Evolutionary conservation across 371 early-diverging fungal genomes (phyloP).

Genomic region (Rhizopus stolonifer): DNA sequence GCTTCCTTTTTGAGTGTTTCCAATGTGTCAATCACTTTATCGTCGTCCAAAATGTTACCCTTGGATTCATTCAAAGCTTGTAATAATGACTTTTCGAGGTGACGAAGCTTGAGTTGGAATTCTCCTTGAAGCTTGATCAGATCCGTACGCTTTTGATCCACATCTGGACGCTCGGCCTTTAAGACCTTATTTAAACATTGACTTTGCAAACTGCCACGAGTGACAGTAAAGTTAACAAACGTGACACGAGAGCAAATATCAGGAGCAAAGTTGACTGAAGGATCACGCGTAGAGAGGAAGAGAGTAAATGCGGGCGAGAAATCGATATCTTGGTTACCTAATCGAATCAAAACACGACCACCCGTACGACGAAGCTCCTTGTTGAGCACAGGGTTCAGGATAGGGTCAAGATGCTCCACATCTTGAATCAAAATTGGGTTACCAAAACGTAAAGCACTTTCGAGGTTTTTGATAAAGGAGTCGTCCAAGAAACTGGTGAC

Average conservation of each 20-base stretch:
- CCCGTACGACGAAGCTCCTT: slow-evolving; percentile 95
- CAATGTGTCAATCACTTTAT: slow-evolving; percentile 89
- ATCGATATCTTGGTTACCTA: slow-evolving; percentile 97
- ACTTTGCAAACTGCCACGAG: slow-evolving; percentile 91
- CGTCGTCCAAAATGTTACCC: slow-evolving; percentile 97
- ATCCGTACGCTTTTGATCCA: slow-evolving; percentile 90
- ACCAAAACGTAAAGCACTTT: slow-evolving; percentile 97
- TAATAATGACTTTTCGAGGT: slow-evolving; percentile 91
- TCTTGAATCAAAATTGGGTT: slow-evolving; percentile 97
- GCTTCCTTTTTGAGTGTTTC: slow-evolving; percentile 96
- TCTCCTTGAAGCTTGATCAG: slow-evolving; percentile 95
- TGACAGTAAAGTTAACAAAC: slow-evolving; percentile 98
- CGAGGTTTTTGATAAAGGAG: slow-evolving; percentile 95
- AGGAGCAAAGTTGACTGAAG: slow-evolving; percentile 90
- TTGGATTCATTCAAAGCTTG: slow-evolving; percentile 92
- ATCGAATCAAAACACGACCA: slow-evolving; percentile 93
- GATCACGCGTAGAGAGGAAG: slow-evolving; percentile 92
- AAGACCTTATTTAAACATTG: slow-evolving; percentile 96
- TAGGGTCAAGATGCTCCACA: slow-evolving; percentile 96
- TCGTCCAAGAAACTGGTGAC: slow-evolving; percentile 97
- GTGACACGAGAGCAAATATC: slow-evolving; percentile 97
- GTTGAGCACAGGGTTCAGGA: slow-evolving; percentile 96
- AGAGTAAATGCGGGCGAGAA: slow-evolving; percentile 96
- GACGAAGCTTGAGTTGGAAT: slow-evolving; percentile 89
- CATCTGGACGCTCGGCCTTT: slow-evolving; percentile 93